Evolutionary conservation across 768 basidiomycete species (phyloP), one percentile per base, ranked within the genome.

Genomic region (Glaciozyma antarctica): DNA sequence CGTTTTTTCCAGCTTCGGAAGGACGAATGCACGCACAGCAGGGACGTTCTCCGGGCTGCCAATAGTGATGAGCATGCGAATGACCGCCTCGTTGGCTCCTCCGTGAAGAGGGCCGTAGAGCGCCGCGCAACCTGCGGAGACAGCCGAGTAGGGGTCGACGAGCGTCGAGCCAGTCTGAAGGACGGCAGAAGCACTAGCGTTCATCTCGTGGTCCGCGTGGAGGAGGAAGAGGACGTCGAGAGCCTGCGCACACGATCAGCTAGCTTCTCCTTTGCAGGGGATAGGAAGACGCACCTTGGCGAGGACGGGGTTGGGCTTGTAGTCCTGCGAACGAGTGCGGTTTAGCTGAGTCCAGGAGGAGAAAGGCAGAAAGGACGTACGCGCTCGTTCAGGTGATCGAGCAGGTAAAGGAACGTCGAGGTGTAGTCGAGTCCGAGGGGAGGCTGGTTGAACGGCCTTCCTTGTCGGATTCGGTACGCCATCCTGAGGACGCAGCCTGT

Each of bases 401-500:
- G 86, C 78, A 91, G 88, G 77, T 90, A 94, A 58, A 94, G 76
- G 80, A 93, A 94, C 10, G 86, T 88, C 67, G 28, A 62, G 17
- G 71, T 61, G 41, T 65, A 48, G 56, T 53, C 21, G 28, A 45
- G 32, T 16, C 87, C 88, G 1, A 84, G 83, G 9, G 89, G 90
- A 5, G 91, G 89, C 0, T 81, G 82, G 22, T 92, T 88, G 73
- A 94, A 93, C 57, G 88, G 84, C 64, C 91, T 82, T 44, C 91
- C 91, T 78, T 90, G 89, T 48, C 91, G 86, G 43, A 93, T 83
- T 38, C 91, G 88, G 76, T 92, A 94, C 0, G 91, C 90, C 90
- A 93, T 92, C 4, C 87, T 63, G 44, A 24, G 10, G 48, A 28
- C 24, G 48, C 17, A n/a, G 2, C 19, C 17, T n/a, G 22, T 24